Evolutionary conservation across 768 basidiomycete species (phyloP), one percentile per base, ranked within the genome.

Genomic region (Boletus reticuloceps): DNA sequence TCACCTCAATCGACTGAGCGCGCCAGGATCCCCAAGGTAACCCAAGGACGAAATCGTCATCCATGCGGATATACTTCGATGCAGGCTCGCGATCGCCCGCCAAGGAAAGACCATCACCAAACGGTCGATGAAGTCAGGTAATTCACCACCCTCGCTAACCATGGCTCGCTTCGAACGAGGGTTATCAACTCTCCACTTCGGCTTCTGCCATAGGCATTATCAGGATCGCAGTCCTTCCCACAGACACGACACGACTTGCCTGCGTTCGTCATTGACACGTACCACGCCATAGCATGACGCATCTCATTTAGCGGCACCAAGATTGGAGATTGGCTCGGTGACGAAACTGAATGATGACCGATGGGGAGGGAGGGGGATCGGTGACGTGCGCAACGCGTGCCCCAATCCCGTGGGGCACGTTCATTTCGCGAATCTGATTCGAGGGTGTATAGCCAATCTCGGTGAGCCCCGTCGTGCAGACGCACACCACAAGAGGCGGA

Each of bases 371-470:
- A 42, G n/a, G 50, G 40, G 51, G 44, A 45, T 54, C 47, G n/a
- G 53, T 50, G 55, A 64, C 60, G 57, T 57, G 51, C 56, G 22
- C n/a, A 51, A 37, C 55, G 60, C 58, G 55, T 60, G 64, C 5
- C 49, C 19, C 4, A 12, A 10, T 42, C 27, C 25, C 44, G 14
- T 36, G 34, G 54, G n/a, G 41, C 56, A 61, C 57, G 55, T 55
- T 67, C 62, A 63, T 55, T 51, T 55, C 64, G 62, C 53, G 55
- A 57, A 66, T 64, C 59, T 32, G 54, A 65, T 58, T 66, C 56
- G 51, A 61, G 59, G 64, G 62, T 47, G 42, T 36, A 22, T 51
- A 58, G 50, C 55, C 61, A 64, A 65, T 66, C 64, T 65, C 22
- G 56, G 60, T 34, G 53, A 22, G 45, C 50, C 37, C 42, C 38